phyloP scores from a whole-genome alignment of 2,329 filamentous ascomycete genomes.

The Keithomyces neogunnii region DNA sequence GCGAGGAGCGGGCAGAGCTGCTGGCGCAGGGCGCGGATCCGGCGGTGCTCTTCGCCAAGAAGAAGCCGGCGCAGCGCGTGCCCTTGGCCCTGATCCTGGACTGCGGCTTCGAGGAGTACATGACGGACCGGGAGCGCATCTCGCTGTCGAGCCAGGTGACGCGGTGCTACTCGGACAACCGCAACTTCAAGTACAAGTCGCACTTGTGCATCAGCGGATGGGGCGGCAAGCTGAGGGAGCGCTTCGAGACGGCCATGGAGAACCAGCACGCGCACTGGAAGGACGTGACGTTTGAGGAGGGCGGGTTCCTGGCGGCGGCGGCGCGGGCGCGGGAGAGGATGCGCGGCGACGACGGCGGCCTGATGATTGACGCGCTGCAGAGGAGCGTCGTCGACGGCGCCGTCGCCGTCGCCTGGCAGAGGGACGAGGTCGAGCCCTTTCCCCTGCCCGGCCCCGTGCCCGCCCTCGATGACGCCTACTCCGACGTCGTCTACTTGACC shows the following conservation, averaged over 20 bases:
- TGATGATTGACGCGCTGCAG: constrained; percentile 50
- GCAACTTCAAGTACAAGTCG: constrained; percentile 54
- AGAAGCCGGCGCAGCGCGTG: constrained; percentile 41
- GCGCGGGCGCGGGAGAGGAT: constrained; percentile 60
- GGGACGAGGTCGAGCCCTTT: constrained; percentile 23
- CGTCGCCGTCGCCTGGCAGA: constrained; percentile 19
- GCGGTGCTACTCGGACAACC: constrained; percentile 83
- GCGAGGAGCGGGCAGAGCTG: constrained; percentile 39
- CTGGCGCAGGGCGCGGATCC: constrained; percentile 40
- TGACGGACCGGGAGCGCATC: constrained; percentile 78
- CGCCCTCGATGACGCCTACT: constrained; percentile 22
- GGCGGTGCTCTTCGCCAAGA: constrained; percentile 22
- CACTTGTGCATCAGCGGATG: constrained; percentile 75
- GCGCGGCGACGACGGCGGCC: constrained; percentile 41
- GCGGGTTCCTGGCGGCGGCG: constrained; percentile 65
- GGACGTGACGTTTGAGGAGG: constrained; percentile 62
- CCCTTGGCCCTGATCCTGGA: constrained; percentile 80
- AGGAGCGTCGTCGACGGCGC: constrained; percentile 20
- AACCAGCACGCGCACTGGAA: constrained; percentile 74
- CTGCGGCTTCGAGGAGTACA: constrained; percentile 84
- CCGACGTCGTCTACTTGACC: constrained; percentile 72
- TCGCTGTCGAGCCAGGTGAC: constrained; percentile 80
- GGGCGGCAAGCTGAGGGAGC: constrained; percentile 62
- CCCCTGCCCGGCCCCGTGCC: constrained; percentile 25
- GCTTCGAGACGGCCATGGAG: constrained; percentile 69